Evolutionary conservation across 257 asterid species (phyloP), one percentile per base, ranked within the genome.

Genomic region (Leptodermis oblonga): DNA sequence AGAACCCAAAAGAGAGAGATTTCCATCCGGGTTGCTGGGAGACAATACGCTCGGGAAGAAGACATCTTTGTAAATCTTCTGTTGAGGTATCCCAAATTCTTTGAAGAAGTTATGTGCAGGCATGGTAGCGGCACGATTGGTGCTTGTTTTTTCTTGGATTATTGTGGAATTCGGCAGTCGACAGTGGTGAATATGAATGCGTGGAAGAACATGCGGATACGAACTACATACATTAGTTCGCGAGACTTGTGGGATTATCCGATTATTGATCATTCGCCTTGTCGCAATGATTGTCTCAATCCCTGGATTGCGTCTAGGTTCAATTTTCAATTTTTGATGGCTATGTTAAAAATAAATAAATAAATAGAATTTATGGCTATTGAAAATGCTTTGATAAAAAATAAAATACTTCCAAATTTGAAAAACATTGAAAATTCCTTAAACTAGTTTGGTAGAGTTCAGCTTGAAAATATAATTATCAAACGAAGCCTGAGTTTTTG

Each of bases 21-120:
- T 59, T 7, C 55, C 42, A 53, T 65, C 68, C 5, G 81, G 51
- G 68, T 70, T 11, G 10, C 7, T n/a, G 37, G 95, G 92, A 42
- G 84, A 65, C 31, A 90, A 68, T 2, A 87, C 88, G 39, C 78
- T 77, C 5, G 98, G 97, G 34, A 92, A 92, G 65, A 55, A 43
- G n/a, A 75, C 67, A 33, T 85, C 92, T 14, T 66, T 73, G 75
- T 80, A 76, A 74, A 1, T 69, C 75, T 68, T 88, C 82, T 88
- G 95, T 12, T 85, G 89, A 8, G 92, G 83, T 68, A 84, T 70
- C 55, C 48, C 78, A n/a, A 83, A 60, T 74, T 79, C 83, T 11
- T 81, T 75, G 85, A 92, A 88, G 73, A 86, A 69, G 33, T 36
- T 78, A 62, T 74, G 76, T 4, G n/a, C 55, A 26, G 84, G 70